phyloP scores from a whole-genome alignment of 2,329 filamentous ascomycete genomes.

The Ophiosphaerella herpotricha region DNA sequence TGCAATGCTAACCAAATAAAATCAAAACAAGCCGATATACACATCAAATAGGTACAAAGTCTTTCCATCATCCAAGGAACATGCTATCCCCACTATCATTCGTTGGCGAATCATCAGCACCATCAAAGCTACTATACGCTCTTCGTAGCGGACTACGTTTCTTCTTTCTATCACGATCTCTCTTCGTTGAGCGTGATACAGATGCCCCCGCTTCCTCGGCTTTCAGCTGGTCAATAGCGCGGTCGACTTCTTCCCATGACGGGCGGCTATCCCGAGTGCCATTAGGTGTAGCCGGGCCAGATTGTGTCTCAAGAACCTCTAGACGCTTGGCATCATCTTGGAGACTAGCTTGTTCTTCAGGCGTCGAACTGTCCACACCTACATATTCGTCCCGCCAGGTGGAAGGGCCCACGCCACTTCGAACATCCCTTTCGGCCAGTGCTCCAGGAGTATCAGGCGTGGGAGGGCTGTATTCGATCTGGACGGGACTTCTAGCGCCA shows the following conservation, averaged over 20 bases:
- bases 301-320: slow-evolving; percentile 47
- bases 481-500: slow-evolving; percentile 36
- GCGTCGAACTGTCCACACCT: background rate
- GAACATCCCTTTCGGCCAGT: slow-evolving; percentile 6
- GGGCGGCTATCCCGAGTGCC: slow-evolving; percentile 46
- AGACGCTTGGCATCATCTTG: slow-evolving; percentile 36
- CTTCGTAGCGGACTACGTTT: slow-evolving; percentile 38
- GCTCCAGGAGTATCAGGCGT: slow-evolving; percentile 34
- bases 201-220: slow-evolving; percentile 29
- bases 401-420: slow-evolving; percentile 11
- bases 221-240: slow-evolving; percentile 38
- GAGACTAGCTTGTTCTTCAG: slow-evolving; percentile 9
- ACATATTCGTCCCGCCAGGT: slow-evolving; percentile 8
- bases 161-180: slow-evolving; percentile 16
- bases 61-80: slow-evolving; percentile 6
- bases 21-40: background rate
- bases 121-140: slow-evolving; percentile 36
- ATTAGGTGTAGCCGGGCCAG: slow-evolving; percentile 50
- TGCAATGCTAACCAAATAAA: slow-evolving; percentile 3
- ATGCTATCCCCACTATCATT: slow-evolving; percentile 11
- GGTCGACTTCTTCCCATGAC: slow-evolving; percentile 45
- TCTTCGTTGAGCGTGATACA: slow-evolving; percentile 9
- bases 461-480: slow-evolving; percentile 39
- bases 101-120: slow-evolving; percentile 11
- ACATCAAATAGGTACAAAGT: background rate